Evolutionary conservation across 2,329 filamentous ascomycete species (phyloP).

Genomic region (Sphaerulina populicola): DNA sequence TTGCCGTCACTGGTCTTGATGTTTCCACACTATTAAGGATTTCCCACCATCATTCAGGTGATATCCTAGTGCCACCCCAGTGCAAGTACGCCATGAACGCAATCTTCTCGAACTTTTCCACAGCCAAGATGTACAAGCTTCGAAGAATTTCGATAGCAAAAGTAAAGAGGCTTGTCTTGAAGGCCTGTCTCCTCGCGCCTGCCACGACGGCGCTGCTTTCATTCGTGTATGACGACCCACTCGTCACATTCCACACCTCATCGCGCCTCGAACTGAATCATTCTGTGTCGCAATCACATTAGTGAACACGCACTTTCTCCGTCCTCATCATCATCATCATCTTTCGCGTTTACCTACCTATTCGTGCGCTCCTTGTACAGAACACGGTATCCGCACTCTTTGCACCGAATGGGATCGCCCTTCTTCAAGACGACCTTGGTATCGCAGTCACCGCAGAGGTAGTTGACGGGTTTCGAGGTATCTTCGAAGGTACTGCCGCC

Average conservation of each 20-base stretch:
- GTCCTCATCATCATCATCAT: not conserved
- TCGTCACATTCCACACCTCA: slow-evolving; percentile 35
- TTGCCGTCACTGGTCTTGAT: no score
- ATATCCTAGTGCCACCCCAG: no score
- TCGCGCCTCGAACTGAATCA: slow-evolving; percentile 97
- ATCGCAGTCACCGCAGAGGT: slow-evolving; percentile 74
- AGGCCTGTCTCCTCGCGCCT: not conserved
- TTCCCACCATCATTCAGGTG: no score
- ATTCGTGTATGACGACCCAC: not conserved
- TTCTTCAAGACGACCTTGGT: slow-evolving; percentile 65
- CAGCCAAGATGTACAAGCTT: no score
- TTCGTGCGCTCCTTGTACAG: slow-evolving; percentile 97
- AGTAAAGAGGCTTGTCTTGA: not conserved
- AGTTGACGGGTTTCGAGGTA: slow-evolving; percentile 40
- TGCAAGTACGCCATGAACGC: no score
- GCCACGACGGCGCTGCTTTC: not conserved
- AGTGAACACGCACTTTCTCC: not conserved
- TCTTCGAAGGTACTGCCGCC: slow-evolving; percentile 55
- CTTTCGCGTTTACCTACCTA: slow-evolving; percentile 65
- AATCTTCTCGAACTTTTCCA: no score
- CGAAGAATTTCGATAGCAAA: no score
- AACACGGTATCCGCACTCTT: slow-evolving; percentile 88
- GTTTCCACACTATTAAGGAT: no score
- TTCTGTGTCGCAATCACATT: slow-evolving; percentile 48
- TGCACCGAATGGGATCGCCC: slow-evolving; percentile 75